Percentiles rank a stretch among this genome's conserved stretches.
Conservation (phyloP, 1,284 basidiomycete genomes). For the Clitocybe nebularis region DNA sequence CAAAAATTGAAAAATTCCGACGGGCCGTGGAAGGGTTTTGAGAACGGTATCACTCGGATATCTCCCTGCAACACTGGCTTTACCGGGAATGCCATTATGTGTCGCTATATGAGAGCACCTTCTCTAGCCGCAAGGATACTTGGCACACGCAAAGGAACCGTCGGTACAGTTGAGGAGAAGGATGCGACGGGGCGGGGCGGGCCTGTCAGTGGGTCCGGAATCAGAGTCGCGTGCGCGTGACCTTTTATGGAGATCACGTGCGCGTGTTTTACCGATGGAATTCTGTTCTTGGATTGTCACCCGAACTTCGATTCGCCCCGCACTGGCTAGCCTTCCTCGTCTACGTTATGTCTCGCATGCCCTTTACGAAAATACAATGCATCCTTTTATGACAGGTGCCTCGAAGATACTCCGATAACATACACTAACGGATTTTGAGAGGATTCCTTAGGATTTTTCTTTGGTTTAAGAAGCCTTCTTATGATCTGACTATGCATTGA, state of each 20-base stretch:
- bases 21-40: no score
- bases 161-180: no score
- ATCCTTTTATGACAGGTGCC: background rate
- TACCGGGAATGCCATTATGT: no score
- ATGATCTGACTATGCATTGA: conserved; percentile 3
- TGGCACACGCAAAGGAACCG: no score
- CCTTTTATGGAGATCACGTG: background rate
- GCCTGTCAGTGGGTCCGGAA: no score
- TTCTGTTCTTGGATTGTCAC: background rate
- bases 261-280: background rate
- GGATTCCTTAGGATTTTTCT: background rate
- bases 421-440: background rate
- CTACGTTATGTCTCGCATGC: background rate
- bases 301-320: background rate
- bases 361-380: background rate
- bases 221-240: background rate
- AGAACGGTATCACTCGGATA: no score
- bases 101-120: no score
- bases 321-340: background rate
- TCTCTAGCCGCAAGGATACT: background rate
- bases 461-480: conserved; percentile 1
- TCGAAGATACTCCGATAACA: background rate
- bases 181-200: background rate
- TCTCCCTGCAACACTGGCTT: no score
- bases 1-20: no score